Conservation (phyloP, 2,329 filamentous ascomycete genomes). For the Grosmannia huntii region DNA sequence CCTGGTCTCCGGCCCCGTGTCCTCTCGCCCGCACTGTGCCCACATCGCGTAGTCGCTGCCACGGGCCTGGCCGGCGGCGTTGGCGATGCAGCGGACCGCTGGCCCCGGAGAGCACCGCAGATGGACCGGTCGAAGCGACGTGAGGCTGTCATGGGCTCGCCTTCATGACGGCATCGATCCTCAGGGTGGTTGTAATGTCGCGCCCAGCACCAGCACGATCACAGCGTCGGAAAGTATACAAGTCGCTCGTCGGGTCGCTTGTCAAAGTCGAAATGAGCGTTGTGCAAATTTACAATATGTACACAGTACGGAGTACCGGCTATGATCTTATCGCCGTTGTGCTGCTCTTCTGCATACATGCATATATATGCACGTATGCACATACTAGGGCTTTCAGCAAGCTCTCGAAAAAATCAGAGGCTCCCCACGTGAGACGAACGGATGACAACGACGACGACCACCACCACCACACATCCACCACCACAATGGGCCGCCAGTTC, state of each 20-base stretch:
- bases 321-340: slow-evolving; percentile 3
- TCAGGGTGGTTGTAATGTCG: background rate
- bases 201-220: background rate
- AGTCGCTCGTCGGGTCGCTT: background rate
- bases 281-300: background rate
- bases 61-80: background rate
- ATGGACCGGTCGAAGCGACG: slow-evolving; percentile 47
- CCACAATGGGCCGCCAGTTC: slow-evolving; percentile 19
- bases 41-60: slow-evolving; percentile 1
- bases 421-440: background rate
- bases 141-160: slow-evolving; percentile 47
- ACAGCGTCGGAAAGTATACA: background rate
- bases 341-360: background rate
- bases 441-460: no score
- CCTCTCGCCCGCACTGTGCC: background rate
- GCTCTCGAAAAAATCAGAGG: background rate
- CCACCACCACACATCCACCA: background rate
- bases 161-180: slow-evolving; percentile 29
- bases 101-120: slow-evolving; percentile 41
- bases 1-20: background rate
- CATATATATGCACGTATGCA: slow-evolving; percentile 4
- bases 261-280: background rate
- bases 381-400: background rate
- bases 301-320: no score
- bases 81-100: slow-evolving; percentile 21